A percentile compares a stretch with the other conserved stretches of the same genome.
Conservation (phyloP, 441 rosid genomes). For the Sinapis alba region DNA sequence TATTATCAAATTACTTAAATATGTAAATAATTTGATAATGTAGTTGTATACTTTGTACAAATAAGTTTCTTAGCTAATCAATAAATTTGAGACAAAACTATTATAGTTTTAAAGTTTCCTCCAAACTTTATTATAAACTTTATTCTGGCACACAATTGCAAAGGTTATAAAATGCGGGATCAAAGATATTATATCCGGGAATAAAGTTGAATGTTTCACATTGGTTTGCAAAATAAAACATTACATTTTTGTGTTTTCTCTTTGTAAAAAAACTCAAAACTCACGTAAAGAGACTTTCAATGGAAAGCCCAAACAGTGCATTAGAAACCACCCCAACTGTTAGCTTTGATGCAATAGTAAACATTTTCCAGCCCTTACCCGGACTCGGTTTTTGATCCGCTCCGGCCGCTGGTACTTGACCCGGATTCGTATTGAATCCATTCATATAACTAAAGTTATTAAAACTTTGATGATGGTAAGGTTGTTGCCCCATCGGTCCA, state of each 20-base stretch:
- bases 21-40: too few relatives aligned
- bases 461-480: slow-evolving; percentile 3
- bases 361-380: slow-evolving; percentile 32
- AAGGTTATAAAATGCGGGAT: not conserved
- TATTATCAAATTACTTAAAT: not conserved
- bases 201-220: slow-evolving; percentile 3
- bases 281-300: slow-evolving; percentile 15
- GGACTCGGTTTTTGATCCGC: slow-evolving; percentile 5
- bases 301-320: slow-evolving; percentile 27
- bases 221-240: not conserved
- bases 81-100: not conserved
- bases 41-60: not conserved
- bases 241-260: not conserved
- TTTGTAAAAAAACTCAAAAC: not conserved
- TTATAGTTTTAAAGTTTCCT: not conserved
- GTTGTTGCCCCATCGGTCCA: slow-evolving; percentile 22
- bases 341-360: slow-evolving; percentile 24
- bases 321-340: slow-evolving; percentile 33
- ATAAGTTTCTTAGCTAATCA: not conserved
- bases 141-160: not conserved
- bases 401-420: slow-evolving; percentile 9
- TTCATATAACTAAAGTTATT: not conserved
- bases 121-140: not conserved
- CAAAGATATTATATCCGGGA: too few relatives aligned
- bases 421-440: not conserved